Conservation (phyloP, 306 rosid genomes). For the Begonia loranthoides region DNA sequence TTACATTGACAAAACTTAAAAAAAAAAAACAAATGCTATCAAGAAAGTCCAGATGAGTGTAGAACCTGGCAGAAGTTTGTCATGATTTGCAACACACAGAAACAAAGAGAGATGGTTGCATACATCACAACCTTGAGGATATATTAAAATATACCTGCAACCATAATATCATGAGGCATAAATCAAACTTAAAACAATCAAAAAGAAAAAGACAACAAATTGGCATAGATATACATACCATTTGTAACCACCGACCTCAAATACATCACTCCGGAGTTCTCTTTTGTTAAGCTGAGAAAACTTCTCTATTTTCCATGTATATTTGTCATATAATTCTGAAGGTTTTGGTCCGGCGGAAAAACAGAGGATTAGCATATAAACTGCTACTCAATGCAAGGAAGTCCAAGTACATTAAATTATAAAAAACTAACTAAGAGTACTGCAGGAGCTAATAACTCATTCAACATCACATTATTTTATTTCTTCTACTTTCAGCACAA, state of each 20-base stretch:
- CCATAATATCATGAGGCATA: constrained; percentile 12
- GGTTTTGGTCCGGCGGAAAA: constrained; percentile 66
- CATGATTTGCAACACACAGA: constrained; percentile 96
- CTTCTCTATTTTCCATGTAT: constrained; percentile 97
- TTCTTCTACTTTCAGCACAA: too few relatives aligned
- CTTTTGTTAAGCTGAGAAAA: constrained; percentile 94
- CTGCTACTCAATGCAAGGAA: not conserved
- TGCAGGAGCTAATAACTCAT: too few relatives aligned
- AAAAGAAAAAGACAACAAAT: not conserved
- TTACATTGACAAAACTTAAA: constrained; percentile 9
- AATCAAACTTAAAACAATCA: not conserved
- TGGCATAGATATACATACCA: constrained; percentile 38
- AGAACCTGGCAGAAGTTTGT: constrained; percentile 96
- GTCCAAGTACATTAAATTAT: constrained; percentile 1
- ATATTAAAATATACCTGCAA: constrained; percentile 94
- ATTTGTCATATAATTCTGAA: constrained; percentile 67
- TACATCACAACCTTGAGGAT: constrained; percentile 97
- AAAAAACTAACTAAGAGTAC: too few relatives aligned
- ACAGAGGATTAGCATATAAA: constrained; percentile 10
- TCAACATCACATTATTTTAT: too few relatives aligned
- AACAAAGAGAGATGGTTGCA: constrained; percentile 96
- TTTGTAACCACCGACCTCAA: constrained; percentile 96
- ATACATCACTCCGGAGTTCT: constrained; percentile 91
- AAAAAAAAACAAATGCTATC: constrained; percentile 9
- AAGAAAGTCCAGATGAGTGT: constrained; percentile 4